A percentile compares a stretch with the other conserved stretches of the same genome.
Conservation (phyloP, 345 rosid genomes). For the Pseudoturritis turrita region DNA sequence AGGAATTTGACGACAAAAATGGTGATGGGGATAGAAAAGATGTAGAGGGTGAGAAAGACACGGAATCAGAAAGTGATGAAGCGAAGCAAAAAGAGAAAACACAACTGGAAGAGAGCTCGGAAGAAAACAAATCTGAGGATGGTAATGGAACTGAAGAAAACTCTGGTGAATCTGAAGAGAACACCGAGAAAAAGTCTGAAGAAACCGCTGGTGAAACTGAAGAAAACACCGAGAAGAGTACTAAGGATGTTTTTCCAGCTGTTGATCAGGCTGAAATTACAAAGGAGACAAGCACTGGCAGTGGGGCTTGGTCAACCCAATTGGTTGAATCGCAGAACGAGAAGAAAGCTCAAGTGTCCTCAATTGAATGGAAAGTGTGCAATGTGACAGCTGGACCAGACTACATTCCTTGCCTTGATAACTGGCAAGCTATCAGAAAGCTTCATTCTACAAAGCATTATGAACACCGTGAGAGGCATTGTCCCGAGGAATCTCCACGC, state of each 20-base stretch:
- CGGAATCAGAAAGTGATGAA: constrained; percentile 25
- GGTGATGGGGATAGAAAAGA: constrained; percentile 33
- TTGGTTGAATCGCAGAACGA: constrained; percentile 79
- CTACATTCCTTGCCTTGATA: constrained; percentile 96
- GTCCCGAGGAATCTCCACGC: constrained; percentile 75
- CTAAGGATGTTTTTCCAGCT: constrained; percentile 38
- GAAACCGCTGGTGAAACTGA: constrained; percentile 23
- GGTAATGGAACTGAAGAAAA: constrained; percentile 20
- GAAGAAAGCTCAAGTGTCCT: constrained; percentile 53
- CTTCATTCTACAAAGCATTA: constrained; percentile 65
- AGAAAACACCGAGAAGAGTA: constrained; percentile 26
- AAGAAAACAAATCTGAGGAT: constrained; percentile 30
- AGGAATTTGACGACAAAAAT: constrained; percentile 42
- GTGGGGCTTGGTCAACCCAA: constrained; percentile 78
- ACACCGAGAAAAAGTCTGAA: constrained; percentile 28
- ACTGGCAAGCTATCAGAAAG: constrained; percentile 63
- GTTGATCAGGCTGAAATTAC: constrained; percentile 62
- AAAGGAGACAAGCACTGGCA: constrained; percentile 57
- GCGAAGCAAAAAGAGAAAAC: constrained; percentile 30
- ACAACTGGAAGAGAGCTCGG: constrained; percentile 34
- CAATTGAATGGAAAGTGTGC: constrained; percentile 69
- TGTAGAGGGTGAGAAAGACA: constrained; percentile 24
- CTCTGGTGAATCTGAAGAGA: constrained; percentile 25
- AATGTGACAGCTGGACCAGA: constrained; percentile 87
- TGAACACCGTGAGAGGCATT: constrained; percentile 97